Base-by-base conservation (phyloP, 371 early-diverging fungal genomes). In the Gilbertella persicaria region DNA sequence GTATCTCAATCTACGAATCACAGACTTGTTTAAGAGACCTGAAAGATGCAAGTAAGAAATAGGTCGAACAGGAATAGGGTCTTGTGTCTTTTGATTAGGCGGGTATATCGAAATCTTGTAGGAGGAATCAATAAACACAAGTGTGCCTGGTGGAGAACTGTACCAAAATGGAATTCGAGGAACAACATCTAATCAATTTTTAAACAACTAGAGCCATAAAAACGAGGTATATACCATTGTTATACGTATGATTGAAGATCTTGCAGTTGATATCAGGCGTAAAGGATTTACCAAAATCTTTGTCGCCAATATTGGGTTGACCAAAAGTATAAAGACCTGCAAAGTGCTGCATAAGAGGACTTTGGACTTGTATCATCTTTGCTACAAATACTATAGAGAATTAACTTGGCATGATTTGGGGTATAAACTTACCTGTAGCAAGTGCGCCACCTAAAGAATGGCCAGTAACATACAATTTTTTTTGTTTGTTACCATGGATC, bases 41-140 rank as follows among this genome's bases (percentile, higher is more conserved):
- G 83, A 83, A 0, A 78, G 60, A 68, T 83, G 80, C 29, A 83
- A 62, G 50, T 67, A 80, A 0, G 80, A 80, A 23, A 83, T 83
- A 14, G 67, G 63, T 36, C 80, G 67, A 8, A 79, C 75, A 2
- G 79, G 76, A 7, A 77, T 62, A 5, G 77, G 71, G 43, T 66
- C 48, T 16, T 54, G 40, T 14, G 60, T 60, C 16, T 52, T 45
- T 3, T 41, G 47, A 23, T 50, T 46, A 9, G 56, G 53, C 16
- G 62, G 56, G 25, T 62, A 62, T 5, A 62, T 42, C 0, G 73
- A 70, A 16, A 83, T 60, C 2, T 67, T 67, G 40, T 75, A 73
- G 2, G 69, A 43, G 0, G 80, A 61, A 45, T 78, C 78, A 25
- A 83, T 78, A 64, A 77, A 83, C 10, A 80, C 80, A 20, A 80